Evolutionary conservation across 2,329 filamentous ascomycete species (phyloP), one percentile per base, ranked within the genome.

Genomic region (Coniochaeta pulveracea): DNA sequence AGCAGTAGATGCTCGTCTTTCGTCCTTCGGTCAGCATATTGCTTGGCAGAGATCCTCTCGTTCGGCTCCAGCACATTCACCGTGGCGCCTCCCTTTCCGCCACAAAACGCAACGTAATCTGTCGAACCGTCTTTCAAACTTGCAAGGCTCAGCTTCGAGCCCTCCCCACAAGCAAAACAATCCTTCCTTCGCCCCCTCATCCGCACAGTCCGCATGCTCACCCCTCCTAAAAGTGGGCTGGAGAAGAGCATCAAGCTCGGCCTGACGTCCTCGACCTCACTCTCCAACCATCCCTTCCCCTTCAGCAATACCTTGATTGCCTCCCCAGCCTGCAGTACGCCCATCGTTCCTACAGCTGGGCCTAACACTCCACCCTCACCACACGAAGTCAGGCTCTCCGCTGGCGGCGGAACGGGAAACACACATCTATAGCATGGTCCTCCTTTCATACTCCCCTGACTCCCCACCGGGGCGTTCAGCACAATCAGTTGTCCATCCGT

Each of bases 341-440:
- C 91, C 85, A 98, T 95, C 1, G 77, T 69, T 0, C 91, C 91
- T 0, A 98, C 91, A 0, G 95, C 86, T 0, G 91, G 88, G 0
- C 91, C 91, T 2, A 98, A 49, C 7, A 98, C 86, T 0, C 91
- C 91, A 8, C 88, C 89, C 52, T 98, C 91, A 25, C 88, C 85
- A 48, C 91, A 98, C 38, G 80, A 85, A 2, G 85, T 67, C 1
- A 95, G 80, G 36, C 75, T 85, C 26, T 83, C 82, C 1, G 84
- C 73, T 0, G 89, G 86, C 0, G 91, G 88, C 0, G 91, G 88
- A 23, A 71, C 80, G 0, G 86, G 88, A 46, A 94, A 98, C 10
- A 96, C 72, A 50, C 91, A 98, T 26, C 91, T 72, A 56, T 98
- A 98, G 56, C 91, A 98, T 0, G 89, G 88, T 0, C 86, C 83